Evolutionary conservation across 768 basidiomycete genomes (phyloP), one percentile per base, ranked within the genome.

Genomic region (Boletus barrowsii): DNA sequence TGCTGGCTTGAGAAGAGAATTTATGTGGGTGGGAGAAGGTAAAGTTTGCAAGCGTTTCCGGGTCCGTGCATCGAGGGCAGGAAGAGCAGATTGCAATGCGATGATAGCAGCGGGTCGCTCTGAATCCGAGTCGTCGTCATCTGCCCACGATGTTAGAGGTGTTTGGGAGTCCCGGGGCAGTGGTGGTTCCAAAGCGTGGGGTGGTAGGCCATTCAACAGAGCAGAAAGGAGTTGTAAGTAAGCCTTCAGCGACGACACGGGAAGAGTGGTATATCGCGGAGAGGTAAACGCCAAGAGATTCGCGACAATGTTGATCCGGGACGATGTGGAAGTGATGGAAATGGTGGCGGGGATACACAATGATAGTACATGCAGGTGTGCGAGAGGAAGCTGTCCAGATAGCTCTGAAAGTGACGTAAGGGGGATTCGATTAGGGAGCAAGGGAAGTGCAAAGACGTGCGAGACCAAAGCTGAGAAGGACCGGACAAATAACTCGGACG

Each of bases 371-470:
- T 71, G 60, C 22, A 79, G 51, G 11, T 72, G 69, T 13, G 72
- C 66, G 18, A 84, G 74, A 2, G 92, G 90, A 13, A 95, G 74
- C 10, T 77, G 74, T 15, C 83, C 75, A 15, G 87, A 83, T 39
- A 98, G 74, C 22, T 78, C 70, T 4, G 83, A 82, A 35, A 96
- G 78, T 20, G 82, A 78, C 0, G 72, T 68, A 20, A 85, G 74
- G 35, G 83, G 87, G 43, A 88, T 74, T 9, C 83, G 87, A 68
- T 90, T 87, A 1, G 91, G 92, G 0, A 98, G 78, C 0, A 92
- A 72, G 0, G 90, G 88, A 42, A 95, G 75, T 2, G 86, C 79
- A 53, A 96, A 75, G 51, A 95, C 81, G 55, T 74, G 69, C 15
- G 73, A 64, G 49, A 89, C 59, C 29, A 88, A 62, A 17, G 68